Evolutionary conservation across 257 asterid genomes (phyloP).

Genomic region (Lantana camara): DNA sequence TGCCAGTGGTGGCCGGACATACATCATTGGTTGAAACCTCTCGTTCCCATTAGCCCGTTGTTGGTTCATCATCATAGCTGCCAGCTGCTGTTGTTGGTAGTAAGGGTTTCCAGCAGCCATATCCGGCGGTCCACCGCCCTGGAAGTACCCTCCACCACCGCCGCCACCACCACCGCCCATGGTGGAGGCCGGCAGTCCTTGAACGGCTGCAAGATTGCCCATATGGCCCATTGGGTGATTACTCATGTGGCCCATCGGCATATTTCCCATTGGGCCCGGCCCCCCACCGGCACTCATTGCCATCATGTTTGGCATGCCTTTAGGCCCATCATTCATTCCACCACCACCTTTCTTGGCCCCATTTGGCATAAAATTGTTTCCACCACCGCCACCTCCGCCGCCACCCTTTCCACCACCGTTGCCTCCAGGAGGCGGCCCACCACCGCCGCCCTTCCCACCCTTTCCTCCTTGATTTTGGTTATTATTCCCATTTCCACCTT

Average conservation of each 20-base stretch:
- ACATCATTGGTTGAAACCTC: conserved; percentile 97
- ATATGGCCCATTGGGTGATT: conserved; percentile 60
- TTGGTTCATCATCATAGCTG: conserved; percentile 94
- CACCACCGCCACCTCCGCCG: conserved; percentile 44
- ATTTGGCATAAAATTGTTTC: conserved; percentile 46
- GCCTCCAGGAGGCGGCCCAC: conserved; percentile 43
- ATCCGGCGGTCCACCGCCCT: conserved; percentile 51
- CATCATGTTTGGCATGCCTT: conserved; percentile 94
- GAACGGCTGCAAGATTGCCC: conserved; percentile 64
- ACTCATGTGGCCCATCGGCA: conserved; percentile 53
- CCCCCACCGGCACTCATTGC: conserved; percentile 48
- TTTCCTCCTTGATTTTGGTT: conserved; percentile 42
- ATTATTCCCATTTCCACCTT: conserved; percentile 44
- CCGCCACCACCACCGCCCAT: conserved; percentile 47
- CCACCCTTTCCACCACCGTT: conserved; percentile 36
- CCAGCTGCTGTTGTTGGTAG: conserved; percentile 71
- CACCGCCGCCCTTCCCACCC: conserved; percentile 46
- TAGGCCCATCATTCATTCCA: conserved; percentile 68
- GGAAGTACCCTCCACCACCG: conserved; percentile 52
- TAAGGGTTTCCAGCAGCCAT: conserved; percentile 66
- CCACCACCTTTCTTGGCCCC: conserved; percentile 64
- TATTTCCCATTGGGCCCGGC: conserved; percentile 54
- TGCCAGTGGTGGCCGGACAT: conserved; percentile 90
- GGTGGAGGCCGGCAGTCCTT: conserved; percentile 71
- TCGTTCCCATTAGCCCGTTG: conserved; percentile 90